Evolutionary conservation across 1,284 basidiomycete genomes (phyloP).

Genomic region (Ustilago xerochloae): DNA sequence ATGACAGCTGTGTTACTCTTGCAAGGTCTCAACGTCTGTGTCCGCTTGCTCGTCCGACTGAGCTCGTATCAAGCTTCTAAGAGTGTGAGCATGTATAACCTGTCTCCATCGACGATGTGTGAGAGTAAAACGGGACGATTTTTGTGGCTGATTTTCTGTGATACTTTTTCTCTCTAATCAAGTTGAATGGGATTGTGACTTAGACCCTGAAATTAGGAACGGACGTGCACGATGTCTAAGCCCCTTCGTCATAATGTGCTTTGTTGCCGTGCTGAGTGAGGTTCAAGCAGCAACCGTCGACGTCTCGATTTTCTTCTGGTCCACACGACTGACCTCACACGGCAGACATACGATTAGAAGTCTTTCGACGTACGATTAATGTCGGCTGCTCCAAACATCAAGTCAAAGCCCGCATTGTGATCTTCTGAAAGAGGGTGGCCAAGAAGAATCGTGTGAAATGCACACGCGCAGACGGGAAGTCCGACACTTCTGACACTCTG

Average conservation of each 20-base stretch:
- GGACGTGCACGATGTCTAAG: background rate
- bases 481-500: background rate
- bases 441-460: slow-evolving; percentile 33
- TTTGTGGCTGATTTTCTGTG: background rate
- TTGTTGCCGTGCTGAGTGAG: slow-evolving; percentile 1
- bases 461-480: slow-evolving; percentile 6
- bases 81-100: too few relatives aligned
- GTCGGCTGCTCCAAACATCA: background rate
- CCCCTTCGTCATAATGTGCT: background rate
- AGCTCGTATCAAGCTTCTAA: too few relatives aligned
- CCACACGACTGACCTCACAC: background rate
- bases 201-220: background rate
- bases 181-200: background rate
- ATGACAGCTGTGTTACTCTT: too few relatives aligned
- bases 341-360: background rate
- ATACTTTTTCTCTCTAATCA: background rate
- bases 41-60: too few relatives aligned
- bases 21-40: too few relatives aligned
- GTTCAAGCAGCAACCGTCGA: background rate
- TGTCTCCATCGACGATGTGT: background rate
- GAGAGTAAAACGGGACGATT: background rate
- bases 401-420: background rate
- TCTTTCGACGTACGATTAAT: background rate
- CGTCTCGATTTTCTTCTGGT: background rate
- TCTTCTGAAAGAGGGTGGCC: background rate